A percentile compares a stretch with the other conserved stretches of the same genome.
Conservation (phyloP, 78 protist species). For the Dictyostelium brefeldianum region DNA sequence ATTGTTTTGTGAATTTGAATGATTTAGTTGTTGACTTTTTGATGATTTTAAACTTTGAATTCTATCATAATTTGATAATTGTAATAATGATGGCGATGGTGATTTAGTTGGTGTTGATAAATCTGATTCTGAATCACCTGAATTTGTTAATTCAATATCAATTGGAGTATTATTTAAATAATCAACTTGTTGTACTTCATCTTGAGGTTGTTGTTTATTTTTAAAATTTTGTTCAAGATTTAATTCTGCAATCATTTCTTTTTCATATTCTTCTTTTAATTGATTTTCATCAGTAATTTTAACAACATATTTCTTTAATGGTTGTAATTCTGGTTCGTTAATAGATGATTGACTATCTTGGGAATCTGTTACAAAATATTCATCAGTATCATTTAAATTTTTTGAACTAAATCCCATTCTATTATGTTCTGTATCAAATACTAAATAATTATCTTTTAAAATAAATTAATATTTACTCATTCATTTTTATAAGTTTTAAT, state of each 20-base stretch:
- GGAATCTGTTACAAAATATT: not conserved
- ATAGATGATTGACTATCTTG: not conserved
- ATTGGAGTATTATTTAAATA: no score
- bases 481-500: not conserved
- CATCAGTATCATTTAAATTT: not conserved
- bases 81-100: no score
- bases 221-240: not conserved
- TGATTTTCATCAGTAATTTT: not conserved
- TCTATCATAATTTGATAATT: no score
- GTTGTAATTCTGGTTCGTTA: not conserved
- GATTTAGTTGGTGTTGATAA: no score
- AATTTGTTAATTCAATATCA: no score
- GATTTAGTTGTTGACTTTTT: no score
- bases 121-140: no score
- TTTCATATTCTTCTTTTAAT: not conserved
- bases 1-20: not conserved
- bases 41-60: no score
- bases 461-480: not conserved
- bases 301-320: not conserved
- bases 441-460: conserved; percentile 44
- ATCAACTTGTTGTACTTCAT: no score
- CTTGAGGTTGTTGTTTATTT: not conserved
- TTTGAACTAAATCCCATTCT: conserved; percentile 68
- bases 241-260: not conserved
- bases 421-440: conserved; percentile 78